Percentiles rank a stretch among this genome's conserved stretches.
Conservation (phyloP, 2,329 filamentous ascomycete genomes). For the Pyricularia grisea region DNA sequence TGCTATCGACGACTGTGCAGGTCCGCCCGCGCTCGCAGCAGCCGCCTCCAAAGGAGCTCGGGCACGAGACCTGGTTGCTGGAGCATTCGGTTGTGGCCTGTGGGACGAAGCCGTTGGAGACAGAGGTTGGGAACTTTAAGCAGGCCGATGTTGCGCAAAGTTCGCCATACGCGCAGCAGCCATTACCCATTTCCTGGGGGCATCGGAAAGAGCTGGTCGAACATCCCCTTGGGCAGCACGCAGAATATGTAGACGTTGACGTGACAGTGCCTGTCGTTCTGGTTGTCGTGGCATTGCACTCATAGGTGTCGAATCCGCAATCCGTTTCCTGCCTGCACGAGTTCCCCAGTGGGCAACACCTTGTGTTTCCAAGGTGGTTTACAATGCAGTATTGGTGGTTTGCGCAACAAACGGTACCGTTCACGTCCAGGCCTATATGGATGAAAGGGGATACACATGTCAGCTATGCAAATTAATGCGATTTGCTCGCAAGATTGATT, state of each 20-base stretch:
- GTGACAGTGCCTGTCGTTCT: slow-evolving; percentile 7
- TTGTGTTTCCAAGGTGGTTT: slow-evolving; percentile 11
- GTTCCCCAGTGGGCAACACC: slow-evolving; percentile 23
- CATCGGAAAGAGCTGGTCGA: slow-evolving; percentile 34
- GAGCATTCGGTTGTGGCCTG: slow-evolving; percentile 33
- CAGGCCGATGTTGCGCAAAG: slow-evolving; percentile 32
- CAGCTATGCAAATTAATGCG: background rate
- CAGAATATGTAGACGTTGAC: slow-evolving; percentile 13
- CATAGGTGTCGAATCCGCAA: slow-evolving; percentile 19
- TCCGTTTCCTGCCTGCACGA: slow-evolving; percentile 14
- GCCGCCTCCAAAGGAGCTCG: slow-evolving; percentile 29
- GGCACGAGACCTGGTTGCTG: slow-evolving; percentile 32
- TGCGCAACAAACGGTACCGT: slow-evolving; percentile 15
- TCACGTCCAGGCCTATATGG: slow-evolving; percentile 16
- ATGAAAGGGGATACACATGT: background rate
- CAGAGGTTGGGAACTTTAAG: slow-evolving; percentile 10
- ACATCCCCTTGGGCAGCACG: slow-evolving; percentile 32
- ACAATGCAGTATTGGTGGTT: slow-evolving; percentile 21
- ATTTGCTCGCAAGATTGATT: background rate
- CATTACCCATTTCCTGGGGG: slow-evolving; percentile 29
- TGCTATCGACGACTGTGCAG: slow-evolving; percentile 28
- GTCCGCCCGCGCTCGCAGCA: slow-evolving; percentile 37
- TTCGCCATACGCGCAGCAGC: slow-evolving; percentile 38
- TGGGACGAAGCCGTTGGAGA: slow-evolving; percentile 18
- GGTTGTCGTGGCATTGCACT: slow-evolving; percentile 16